These are phyloP conservation scores for Potentilla sterilis DNA, from an alignment of 306 rosid species.

Conservation along the genomic window DNA sequence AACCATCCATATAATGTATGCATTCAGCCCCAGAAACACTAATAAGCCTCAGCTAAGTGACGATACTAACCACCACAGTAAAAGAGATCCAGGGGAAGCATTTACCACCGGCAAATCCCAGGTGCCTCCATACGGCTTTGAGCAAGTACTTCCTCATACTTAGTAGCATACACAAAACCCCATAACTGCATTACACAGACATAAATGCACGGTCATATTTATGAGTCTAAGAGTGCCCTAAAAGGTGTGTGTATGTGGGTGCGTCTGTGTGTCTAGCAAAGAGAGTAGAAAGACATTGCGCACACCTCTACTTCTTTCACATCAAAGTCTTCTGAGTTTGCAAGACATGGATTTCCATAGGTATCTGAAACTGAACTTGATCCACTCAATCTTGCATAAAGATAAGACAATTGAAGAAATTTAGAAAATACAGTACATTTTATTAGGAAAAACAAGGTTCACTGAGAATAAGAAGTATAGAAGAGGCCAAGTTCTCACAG, in stretches of 20 bases:
- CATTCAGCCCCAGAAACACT: slow-evolving; percentile 17
- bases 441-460: neutral
- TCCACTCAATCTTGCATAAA: slow-evolving; percentile 65
- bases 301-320: slow-evolving; percentile 91
- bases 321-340: slow-evolving; percentile 73
- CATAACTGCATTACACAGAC: slow-evolving; percentile 60
- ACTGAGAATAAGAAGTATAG: neutral
- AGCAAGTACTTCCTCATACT: slow-evolving; percentile 77
- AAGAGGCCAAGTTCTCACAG: slow-evolving; percentile 53
- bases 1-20: neutral
- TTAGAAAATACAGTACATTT: too few species aligned
- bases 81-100: neutral
- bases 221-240: neutral
- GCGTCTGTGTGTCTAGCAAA: neutral
- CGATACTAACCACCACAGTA: neutral
- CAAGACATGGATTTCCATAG: slow-evolving; percentile 91
- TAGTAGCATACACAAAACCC: slow-evolving; percentile 84
- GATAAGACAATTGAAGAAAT: neutral
- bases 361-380: slow-evolving; percentile 89
- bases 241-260: neutral
- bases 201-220: neutral
- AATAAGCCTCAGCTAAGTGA: slow-evolving; percentile 11
- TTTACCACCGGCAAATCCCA: slow-evolving; percentile 83
- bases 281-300: slow-evolving; percentile 7
- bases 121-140: slow-evolving; percentile 65